Base-by-base conservation (phyloP, 805 yeast genomes). In the Candida palmyrensis region DNA sequence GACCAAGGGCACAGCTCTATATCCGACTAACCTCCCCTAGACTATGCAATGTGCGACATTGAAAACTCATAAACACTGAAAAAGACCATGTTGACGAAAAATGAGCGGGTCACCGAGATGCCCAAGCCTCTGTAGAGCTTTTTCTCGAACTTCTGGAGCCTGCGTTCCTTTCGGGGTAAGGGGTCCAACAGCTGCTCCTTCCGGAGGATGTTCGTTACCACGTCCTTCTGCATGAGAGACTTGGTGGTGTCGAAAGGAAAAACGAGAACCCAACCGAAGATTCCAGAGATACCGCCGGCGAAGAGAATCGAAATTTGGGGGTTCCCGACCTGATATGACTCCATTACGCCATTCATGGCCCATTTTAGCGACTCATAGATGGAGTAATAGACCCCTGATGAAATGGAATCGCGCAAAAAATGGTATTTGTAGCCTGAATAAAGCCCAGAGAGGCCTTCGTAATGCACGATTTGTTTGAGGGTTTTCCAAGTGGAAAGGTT, bases 221-320 rank as follows among this genome's bases (percentile, higher is more conserved):
- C 66, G 45, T 85, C 90, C 37, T 82, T 73, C 49, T 86, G 96
- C 27, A 76, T 70, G 37, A 80, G 68, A 1, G 89, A 76, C 51
- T 87, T 86, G 38, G 82, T 66, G 0, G 95, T 86, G 53, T 86
- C 96, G 8, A 86, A 51, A 3, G 95, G 94, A 58, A 82, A 87
- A 3, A 85, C 79, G 1, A 77, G 54, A 2, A 77, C 57, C 94
- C 95, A 85, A 32, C 87, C 71, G 12, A 81, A 57, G 12, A 80
- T 71, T 3, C 95, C 95, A 3, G 92, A 75, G 16, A 78, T 41
- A 0, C 87, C 95, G n/a, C 94, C 95, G 0, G 90, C 82, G 2
- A 79, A 35, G 32, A 44, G 59, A 36, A 46, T 64, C 32, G 59
- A 47, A 11, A 48, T 44, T 34, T 51, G 64, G 4, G 58, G 51